phyloP scores from a whole-genome alignment of 345 rosid species.

The Triadica sebifera region DNA sequence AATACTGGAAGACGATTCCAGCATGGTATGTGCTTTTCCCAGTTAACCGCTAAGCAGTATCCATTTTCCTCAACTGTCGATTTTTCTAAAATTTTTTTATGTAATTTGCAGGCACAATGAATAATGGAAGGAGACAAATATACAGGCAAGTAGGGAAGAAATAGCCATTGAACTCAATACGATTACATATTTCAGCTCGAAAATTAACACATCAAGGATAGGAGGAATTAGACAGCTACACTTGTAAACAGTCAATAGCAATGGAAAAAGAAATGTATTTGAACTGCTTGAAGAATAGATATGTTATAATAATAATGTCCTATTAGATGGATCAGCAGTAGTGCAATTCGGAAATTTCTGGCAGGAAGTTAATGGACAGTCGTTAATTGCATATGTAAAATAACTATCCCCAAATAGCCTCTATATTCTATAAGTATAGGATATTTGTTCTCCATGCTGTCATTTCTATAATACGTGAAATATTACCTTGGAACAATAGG shows the following conservation, averaged over 20 bases:
- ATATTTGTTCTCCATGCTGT: not conserved
- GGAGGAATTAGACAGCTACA: too few relatives aligned
- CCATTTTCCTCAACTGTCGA: not conserved
- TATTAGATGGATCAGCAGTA: not conserved
- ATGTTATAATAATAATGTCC: not conserved
- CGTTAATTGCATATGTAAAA: not conserved
- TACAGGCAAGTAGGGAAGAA: slow-evolving; percentile 8
- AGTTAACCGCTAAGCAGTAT: not conserved
- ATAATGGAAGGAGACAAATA: slow-evolving; percentile 17
- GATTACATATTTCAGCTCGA: not conserved
- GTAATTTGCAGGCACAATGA: slow-evolving; percentile 30
- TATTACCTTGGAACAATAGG: not conserved
- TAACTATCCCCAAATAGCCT: slow-evolving; percentile 11
- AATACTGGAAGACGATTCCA: slow-evolving; percentile 15
- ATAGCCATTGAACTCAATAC: not conserved
- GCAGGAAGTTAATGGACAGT: not conserved
- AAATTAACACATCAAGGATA: too few relatives aligned
- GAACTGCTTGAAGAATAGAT: too few relatives aligned
- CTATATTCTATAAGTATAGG: not conserved
- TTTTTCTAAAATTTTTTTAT: not conserved
- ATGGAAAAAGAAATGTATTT: not conserved
- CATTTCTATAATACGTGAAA: not conserved
- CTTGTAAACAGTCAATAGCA: not conserved
- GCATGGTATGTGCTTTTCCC: slow-evolving; percentile 18
- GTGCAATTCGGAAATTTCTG: not conserved